phyloP scores from a whole-genome alignment of 495 filamentous ascomycete species.

The Penicillium bovifimosum region DNA sequence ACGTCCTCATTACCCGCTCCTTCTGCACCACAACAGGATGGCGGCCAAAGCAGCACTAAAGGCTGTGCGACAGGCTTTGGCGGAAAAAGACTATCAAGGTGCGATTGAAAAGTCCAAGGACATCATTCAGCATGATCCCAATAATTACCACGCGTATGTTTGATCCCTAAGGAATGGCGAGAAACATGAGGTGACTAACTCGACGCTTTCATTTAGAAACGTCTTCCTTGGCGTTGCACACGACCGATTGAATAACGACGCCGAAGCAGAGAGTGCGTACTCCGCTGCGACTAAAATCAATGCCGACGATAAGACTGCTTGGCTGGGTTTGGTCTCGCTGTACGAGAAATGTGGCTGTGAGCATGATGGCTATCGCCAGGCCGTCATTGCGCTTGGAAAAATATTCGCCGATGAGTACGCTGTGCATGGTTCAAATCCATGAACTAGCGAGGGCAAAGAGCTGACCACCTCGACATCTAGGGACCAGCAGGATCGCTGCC shows the following conservation, averaged over 20 bases:
- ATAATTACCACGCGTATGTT: conserved; percentile 75
- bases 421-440: not conserved
- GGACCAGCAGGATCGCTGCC: conserved; percentile 64
- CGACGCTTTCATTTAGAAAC: conserved; percentile 42
- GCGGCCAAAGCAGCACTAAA: conserved; percentile 76
- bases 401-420: conserved; percentile 64
- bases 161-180: not conserved
- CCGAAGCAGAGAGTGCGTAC: conserved; percentile 72
- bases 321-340: conserved; percentile 83
- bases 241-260: conserved; percentile 64
- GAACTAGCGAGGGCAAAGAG: not conserved
- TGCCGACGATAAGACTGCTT: conserved; percentile 61
- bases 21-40: conserved; percentile 29
- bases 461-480: conserved; percentile 16
- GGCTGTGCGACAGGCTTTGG: conserved; percentile 71
- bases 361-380: conserved; percentile 67
- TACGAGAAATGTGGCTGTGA: conserved; percentile 69
- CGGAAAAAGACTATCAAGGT: conserved; percentile 71
- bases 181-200: conserved; percentile 4
- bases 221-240: conserved; percentile 77
- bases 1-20: conserved; percentile 20
- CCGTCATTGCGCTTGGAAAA: conserved; percentile 64
- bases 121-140: conserved; percentile 63
- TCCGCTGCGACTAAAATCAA: conserved; percentile 64
- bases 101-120: conserved; percentile 62